Percentiles rank a stretch among this genome's conserved stretches.
phyloP scores from a whole-genome alignment of 2,329 filamentous ascomycete genomes.

The Sclerotinia borealis region DNA sequence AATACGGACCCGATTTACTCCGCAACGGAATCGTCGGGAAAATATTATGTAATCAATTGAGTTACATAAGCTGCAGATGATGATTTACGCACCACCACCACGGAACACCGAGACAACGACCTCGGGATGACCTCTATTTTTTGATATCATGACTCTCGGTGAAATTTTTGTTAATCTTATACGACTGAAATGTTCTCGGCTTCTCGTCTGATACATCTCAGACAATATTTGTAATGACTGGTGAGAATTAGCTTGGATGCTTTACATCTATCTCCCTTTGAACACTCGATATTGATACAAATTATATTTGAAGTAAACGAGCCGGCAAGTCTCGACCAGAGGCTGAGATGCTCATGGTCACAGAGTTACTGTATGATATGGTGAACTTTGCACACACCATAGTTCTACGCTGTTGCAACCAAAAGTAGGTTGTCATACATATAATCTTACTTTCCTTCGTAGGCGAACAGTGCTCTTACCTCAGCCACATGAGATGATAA shows the following conservation, averaged over 20 bases:
- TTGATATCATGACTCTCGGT: not conserved
- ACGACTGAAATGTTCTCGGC: not conserved
- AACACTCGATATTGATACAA: not conserved
- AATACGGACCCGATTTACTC: not conserved
- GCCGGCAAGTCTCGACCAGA: not conserved
- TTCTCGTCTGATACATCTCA: not conserved
- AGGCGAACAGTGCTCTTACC: not conserved
- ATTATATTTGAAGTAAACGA: not conserved
- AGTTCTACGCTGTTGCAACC: too few relatives aligned
- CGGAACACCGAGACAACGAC: not conserved
- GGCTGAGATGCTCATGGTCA: too few relatives aligned
- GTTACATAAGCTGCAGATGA: not conserved
- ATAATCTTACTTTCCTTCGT: not conserved
- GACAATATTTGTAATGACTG: not conserved
- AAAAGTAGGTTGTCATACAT: not conserved
- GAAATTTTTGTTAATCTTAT: not conserved
- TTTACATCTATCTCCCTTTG: not conserved
- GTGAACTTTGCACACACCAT: not conserved
- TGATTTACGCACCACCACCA: too few relatives aligned
- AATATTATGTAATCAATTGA: not conserved
- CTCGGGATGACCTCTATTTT: too few relatives aligned
- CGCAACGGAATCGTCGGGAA: not conserved
- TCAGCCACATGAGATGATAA: not conserved
- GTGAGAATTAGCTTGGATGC: not conserved
- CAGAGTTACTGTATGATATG: not conserved